phyloP scores from a whole-genome alignment of 495 filamentous ascomycete genomes.

The Trypethelium eluteriae region DNA sequence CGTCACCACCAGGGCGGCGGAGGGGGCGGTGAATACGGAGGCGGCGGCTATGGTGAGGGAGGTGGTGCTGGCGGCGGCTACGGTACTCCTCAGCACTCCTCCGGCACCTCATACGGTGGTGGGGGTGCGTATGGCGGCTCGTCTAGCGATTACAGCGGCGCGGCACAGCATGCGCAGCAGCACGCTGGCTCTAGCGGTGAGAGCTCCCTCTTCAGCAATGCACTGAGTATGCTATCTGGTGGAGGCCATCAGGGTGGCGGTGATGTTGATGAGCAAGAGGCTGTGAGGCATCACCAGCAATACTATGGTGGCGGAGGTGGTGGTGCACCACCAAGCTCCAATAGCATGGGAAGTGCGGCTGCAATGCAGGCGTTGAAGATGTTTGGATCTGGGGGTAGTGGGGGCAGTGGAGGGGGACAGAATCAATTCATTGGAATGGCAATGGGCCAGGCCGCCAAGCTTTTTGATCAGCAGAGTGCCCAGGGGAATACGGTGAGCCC shows the following conservation, averaged over 20 bases:
- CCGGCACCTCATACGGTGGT: slow-evolving; percentile 34
- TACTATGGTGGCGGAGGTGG: slow-evolving; percentile 44
- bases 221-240: slow-evolving; percentile 39
- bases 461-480: slow-evolving; percentile 54
- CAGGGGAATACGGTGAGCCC: slow-evolving; percentile 46
- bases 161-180: slow-evolving; percentile 42
- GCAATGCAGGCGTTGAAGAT: slow-evolving; percentile 64
- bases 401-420: slow-evolving; percentile 40
- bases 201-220: slow-evolving; percentile 42
- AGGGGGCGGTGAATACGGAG: background rate
- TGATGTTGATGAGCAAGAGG: slow-evolving; percentile 51
- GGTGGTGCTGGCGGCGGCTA: slow-evolving; percentile 16
- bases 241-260: slow-evolving; percentile 35
- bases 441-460: slow-evolving; percentile 58
- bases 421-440: slow-evolving; percentile 59
- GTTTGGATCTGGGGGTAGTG: slow-evolving; percentile 45
- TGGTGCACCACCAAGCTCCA: slow-evolving; percentile 25
- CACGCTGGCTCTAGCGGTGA: slow-evolving; percentile 45
- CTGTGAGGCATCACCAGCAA: slow-evolving; percentile 48
- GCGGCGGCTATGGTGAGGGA: background rate
- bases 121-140: slow-evolving; percentile 28
- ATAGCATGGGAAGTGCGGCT: slow-evolving; percentile 50
- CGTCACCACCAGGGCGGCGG: background rate
- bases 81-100: slow-evolving; percentile 22
- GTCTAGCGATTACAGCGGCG: slow-evolving; percentile 44